phyloP scores from a whole-genome alignment of 257 asterid species.

The Craterostigma plantagineum region DNA sequence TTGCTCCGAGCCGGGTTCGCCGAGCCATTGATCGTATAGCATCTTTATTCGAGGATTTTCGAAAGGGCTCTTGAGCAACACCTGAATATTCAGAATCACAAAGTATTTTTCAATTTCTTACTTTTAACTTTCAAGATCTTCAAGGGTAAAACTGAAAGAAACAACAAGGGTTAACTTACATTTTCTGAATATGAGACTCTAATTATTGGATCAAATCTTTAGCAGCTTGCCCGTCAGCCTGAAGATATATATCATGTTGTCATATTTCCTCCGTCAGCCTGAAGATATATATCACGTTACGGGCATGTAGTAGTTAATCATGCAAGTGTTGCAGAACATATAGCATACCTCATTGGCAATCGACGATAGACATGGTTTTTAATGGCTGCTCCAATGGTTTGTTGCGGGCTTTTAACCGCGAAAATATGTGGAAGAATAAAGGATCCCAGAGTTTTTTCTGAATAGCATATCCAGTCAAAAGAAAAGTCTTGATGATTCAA shows the following conservation, averaged over 20 bases:
- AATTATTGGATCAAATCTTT: conserved; percentile 58
- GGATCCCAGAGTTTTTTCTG: conserved; percentile 93
- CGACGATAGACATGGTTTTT: conserved; percentile 46
- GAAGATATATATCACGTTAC: conserved; percentile 79
- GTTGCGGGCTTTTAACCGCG: conserved; percentile 95
- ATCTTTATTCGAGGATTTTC: conserved; percentile 36
- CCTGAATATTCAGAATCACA: conserved; percentile 24
- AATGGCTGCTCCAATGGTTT: conserved; percentile 69
- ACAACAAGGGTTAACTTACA: conserved; percentile 26
- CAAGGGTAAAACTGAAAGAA: not conserved
- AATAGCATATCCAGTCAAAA: conserved; percentile 66
- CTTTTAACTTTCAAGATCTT: not conserved
- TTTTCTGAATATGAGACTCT: conserved; percentile 67
- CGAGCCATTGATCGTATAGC: conserved; percentile 68
- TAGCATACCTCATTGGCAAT: conserved; percentile 36
- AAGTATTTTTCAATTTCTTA: not conserved
- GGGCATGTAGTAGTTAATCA: conserved; percentile 10
- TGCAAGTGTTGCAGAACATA: too few relatives aligned
- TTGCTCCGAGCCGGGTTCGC: conserved; percentile 70
- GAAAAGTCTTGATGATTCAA: too few relatives aligned
- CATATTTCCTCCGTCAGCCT: conserved; percentile 34
- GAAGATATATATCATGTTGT: too few relatives aligned
- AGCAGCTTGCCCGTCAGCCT: conserved; percentile 85
- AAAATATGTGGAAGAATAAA: conserved; percentile 86
- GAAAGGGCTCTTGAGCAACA: conserved; percentile 39